Evolutionary conservation across 352 stramenopile genomes (phyloP), one percentile per base, ranked within the genome.

Genomic region (Globisporangium heterothallicum): DNA sequence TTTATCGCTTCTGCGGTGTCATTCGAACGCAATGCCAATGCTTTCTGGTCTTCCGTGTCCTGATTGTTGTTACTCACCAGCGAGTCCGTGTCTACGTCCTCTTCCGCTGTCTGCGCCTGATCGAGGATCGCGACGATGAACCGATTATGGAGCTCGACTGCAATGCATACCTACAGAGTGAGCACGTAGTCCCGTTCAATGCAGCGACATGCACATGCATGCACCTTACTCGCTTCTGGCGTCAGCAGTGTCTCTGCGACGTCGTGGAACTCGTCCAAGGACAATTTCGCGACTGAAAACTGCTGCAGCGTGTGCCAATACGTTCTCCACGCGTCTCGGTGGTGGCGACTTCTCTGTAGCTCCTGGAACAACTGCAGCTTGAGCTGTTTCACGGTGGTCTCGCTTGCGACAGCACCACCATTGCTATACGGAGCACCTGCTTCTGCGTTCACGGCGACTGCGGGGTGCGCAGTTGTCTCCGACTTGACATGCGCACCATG

Each of bases 281-380:
- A 77, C 21, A 79, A 29, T 22, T 72, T 65, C 34, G 78, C 74
- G n/a, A 63, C 13, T 13, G 86, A 43, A 19, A 80, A 88, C 10
- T 70, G 61, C 56, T 85, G 74, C 49, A 86, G 81, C 21, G 64
- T 64, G 24, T 59, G 49, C 78, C 78, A 88, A 54, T 88, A 88
- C 14, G 49, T 61, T 44, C 64, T 62, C 78, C 78, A 88, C 18
- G 70, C 64, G 54, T 74, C 58, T 18, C 60, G 65, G 40, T 74
- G 48, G 13, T n/a, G 58, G 16, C 34, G 41, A 38, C 68, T 66
- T 19, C 65, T 60, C 57, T 84, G 67, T n/a, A 88, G 66, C 22
- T 63, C 60, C 49, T 81, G 75, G 53, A 82, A 88, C 21, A 88
- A 58, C 61, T 78, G 70, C 41, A 74, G 63, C 66, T 88, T 88